Conservation (phyloP, 1,284 basidiomycete species). For the Cutaneotrichosporon mucoides region DNA sequence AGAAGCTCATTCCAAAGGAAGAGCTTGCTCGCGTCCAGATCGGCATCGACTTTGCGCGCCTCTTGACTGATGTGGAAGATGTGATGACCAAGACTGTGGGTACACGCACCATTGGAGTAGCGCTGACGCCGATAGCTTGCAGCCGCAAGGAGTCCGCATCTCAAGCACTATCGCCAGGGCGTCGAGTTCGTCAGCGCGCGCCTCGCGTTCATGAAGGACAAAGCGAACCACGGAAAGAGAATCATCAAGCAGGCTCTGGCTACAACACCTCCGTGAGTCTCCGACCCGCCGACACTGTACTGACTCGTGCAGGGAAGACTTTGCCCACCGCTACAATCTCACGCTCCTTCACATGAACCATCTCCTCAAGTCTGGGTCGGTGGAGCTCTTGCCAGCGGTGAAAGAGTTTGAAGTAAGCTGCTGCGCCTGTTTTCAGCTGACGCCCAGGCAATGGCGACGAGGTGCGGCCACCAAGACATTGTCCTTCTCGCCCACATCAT, state of each 20-base stretch:
- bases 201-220: constrained; percentile 28
- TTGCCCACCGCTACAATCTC: constrained; percentile 28
- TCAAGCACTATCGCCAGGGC: constrained; percentile 19
- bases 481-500: constrained; percentile 27
- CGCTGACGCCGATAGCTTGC: constrained; percentile 18
- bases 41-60: constrained; percentile 13
- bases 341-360: constrained; percentile 28
- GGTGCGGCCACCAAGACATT: constrained; percentile 21
- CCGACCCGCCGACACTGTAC: background rate
- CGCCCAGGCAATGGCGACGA: constrained; percentile 9
- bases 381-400: constrained; percentile 24
- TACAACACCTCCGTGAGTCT: constrained; percentile 15
- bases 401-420: constrained; percentile 27
- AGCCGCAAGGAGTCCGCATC: constrained; percentile 19
- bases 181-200: constrained; percentile 28
- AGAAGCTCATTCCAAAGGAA: background rate
- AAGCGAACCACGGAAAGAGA: constrained; percentile 23
- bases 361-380: constrained; percentile 13
- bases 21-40: background rate
- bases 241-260: constrained; percentile 26
- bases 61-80: constrained; percentile 27
- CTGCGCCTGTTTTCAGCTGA: constrained; percentile 1
- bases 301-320: constrained; percentile 15
- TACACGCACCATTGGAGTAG: background rate
- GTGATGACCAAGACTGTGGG: constrained; percentile 22